Conservation (phyloP, 2,329 filamentous ascomycete genomes). For the Colletotrichum sp. region DNA sequence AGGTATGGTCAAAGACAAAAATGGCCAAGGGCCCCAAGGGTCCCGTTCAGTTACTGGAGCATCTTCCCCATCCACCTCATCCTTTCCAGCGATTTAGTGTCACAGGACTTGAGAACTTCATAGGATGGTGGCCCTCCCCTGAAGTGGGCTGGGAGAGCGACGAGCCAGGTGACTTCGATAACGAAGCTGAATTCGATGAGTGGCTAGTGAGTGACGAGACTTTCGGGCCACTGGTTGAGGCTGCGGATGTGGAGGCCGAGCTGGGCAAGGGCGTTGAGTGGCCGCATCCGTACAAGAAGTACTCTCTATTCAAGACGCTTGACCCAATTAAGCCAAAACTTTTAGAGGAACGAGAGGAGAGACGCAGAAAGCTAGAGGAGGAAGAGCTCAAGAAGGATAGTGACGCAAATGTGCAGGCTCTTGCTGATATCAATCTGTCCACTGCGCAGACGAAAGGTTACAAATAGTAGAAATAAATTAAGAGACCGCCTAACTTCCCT, state of each 20-base stretch:
- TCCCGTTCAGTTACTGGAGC: background rate
- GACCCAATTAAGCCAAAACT: background rate
- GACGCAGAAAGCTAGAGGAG: background rate
- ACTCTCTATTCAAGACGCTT: background rate
- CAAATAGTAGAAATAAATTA: too few relatives aligned
- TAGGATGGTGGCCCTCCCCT: rapidly evolving
- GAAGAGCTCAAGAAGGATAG: background rate
- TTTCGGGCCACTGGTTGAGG: background rate
- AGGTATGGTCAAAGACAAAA: background rate
- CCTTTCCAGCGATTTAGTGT: background rate
- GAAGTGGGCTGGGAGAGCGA: background rate
- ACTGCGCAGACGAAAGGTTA: too few relatives aligned
- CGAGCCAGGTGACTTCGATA: background rate
- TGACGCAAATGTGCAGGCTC: too few relatives aligned
- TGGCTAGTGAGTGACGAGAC: background rate
- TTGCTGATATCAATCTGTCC: too few relatives aligned
- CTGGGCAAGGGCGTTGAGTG: background rate
- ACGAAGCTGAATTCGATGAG: background rate
- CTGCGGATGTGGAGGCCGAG: background rate
- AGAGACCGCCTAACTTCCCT: too few relatives aligned
- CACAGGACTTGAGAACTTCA: rapidly evolving
- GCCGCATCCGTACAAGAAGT: background rate
- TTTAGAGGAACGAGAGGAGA: rapidly evolving
- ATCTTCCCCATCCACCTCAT: background rate
- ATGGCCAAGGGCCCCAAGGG: background rate